Base-by-base conservation (phyloP, 1,284 basidiomycete genomes). In the Ceratobasidium sp. region DNA sequence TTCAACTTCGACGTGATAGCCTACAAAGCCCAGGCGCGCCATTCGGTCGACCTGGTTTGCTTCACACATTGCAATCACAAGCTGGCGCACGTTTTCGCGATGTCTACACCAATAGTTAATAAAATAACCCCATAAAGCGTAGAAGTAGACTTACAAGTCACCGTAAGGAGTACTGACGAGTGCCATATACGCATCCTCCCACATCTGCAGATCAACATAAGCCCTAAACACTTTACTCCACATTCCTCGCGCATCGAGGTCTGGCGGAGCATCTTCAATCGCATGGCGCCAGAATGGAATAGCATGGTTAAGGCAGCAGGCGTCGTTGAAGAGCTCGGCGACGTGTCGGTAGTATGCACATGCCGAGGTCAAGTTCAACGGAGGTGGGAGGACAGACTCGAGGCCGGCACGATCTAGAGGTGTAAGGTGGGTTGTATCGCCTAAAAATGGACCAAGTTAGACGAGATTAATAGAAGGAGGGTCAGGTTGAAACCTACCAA, bases 11-110 rank as follows among this genome's bases (percentile, higher is more conserved):
- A 91, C 89, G 73, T 92, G 89, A 76, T 97, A 86, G 0, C 91
- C 94, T 26, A 91, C 87, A 80, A 98, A 98, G 77, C 93, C 94
- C 79, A 96, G 91, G 13, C 88, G 84, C 80, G 96, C 89, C 18
- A 99, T 85, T 72, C 87, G 86, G 71, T 92, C 90, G 26, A 96
- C 88, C 70, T 93, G 89, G 77, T 92, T 88, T 63, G 92, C 89
- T 80, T 98, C 95, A 81, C 97, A 98, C 93, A 99, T 98, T 76
- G 89, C 88, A 77, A 95, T 92, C 73, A 95, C 90, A 63, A 98
- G 84, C 72, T 92, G 90, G 62, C 89, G 88, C 35, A 94, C 87
- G 78, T 88, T 91, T 75, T 96, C 93, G 50, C 88, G 87, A 83
- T 91, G 91, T 78, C 95, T 96, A 23, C 28, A 30, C 49, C 44